Conservation (phyloP, 768 basidiomycete genomes). For the Sutorius australiensis region DNA sequence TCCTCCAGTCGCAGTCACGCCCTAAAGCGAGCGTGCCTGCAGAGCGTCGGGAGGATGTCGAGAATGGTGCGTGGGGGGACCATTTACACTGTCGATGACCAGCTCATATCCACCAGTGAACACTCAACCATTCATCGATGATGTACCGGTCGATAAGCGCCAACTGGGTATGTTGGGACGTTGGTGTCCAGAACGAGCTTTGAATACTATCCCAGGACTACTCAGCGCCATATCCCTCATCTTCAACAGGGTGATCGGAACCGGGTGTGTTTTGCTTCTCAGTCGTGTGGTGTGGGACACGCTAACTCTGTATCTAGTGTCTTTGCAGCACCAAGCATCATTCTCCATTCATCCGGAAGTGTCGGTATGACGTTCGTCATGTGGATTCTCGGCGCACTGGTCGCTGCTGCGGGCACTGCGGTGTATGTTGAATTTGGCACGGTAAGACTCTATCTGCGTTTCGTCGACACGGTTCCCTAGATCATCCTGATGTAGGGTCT, state of each 20-base stretch:
- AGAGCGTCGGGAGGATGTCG: background rate
- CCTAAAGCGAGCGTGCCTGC: background rate
- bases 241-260: conserved; percentile 74
- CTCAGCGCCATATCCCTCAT: conserved; percentile 61
- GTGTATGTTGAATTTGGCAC: conserved; percentile 78
- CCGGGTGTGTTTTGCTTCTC: conserved; percentile 44
- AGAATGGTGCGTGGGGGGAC: conserved; percentile 13
- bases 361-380: conserved; percentile 64
- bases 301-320: conserved; percentile 42
- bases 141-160: conserved; percentile 46
- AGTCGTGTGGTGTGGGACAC: background rate
- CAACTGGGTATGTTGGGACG: conserved; percentile 42
- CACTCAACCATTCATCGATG: conserved; percentile 31
- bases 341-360: conserved; percentile 64
- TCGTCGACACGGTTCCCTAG: background rate
- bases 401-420: conserved; percentile 62
- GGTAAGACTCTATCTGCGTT: conserved; percentile 32
- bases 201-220: conserved; percentile 10
- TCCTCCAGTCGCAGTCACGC: conserved; percentile 8
- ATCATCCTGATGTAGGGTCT: conserved; percentile 44
- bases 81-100: background rate
- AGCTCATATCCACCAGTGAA: conserved; percentile 3
- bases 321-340: conserved; percentile 66
- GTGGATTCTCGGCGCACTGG: conserved; percentile 66
- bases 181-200: background rate